These are phyloP conservation scores for Ustanciosporium gigantosporum DNA, from an alignment of 1,284 basidiomycete species.

Conservation along the genomic window DNA sequence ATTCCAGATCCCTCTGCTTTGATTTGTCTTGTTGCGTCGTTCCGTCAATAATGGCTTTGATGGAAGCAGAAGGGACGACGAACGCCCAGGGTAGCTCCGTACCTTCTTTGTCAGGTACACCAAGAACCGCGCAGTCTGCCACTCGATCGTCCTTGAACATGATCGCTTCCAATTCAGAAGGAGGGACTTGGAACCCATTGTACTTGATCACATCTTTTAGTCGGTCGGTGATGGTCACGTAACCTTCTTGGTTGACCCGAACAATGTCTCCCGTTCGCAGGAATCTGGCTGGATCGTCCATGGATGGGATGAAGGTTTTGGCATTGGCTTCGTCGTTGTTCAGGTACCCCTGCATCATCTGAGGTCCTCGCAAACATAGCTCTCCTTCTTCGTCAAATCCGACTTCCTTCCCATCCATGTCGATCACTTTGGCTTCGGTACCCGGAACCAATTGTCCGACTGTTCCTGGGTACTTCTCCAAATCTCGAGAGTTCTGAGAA, in stretches of 20 bases:
- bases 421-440: slow-evolving; percentile 51
- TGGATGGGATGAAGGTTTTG: slow-evolving; percentile 33
- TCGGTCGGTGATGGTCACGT: slow-evolving; percentile 53
- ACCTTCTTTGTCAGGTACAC: slow-evolving; percentile 29
- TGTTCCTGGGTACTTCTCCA: slow-evolving; percentile 34
- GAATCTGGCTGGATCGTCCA: slow-evolving; percentile 31
- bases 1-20: slow-evolving; percentile 19
- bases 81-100: slow-evolving; percentile 52
- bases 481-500: slow-evolving; percentile 47
- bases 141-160: slow-evolving; percentile 42
- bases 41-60: slow-evolving; percentile 14
- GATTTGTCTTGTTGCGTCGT: slow-evolving; percentile 12
- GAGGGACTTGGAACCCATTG: slow-evolving; percentile 59
- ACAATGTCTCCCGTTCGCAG: slow-evolving; percentile 56
- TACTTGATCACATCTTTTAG: slow-evolving; percentile 60
- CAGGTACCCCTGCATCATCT: slow-evolving; percentile 59
- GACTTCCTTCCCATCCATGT: slow-evolving; percentile 37
- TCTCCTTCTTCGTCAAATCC: slow-evolving; percentile 50
- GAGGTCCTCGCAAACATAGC: slow-evolving; percentile 53
- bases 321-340: slow-evolving; percentile 54
- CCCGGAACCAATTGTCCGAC: slow-evolving; percentile 52
- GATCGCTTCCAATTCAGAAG: slow-evolving; percentile 54
- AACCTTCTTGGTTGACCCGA: slow-evolving; percentile 46
- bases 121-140: slow-evolving; percentile 47
- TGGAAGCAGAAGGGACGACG: slow-evolving; percentile 15